These are phyloP conservation scores for Rubroboletus pulcherrimus DNA, from an alignment of 768 basidiomycete genomes.

Conservation along the genomic window DNA sequence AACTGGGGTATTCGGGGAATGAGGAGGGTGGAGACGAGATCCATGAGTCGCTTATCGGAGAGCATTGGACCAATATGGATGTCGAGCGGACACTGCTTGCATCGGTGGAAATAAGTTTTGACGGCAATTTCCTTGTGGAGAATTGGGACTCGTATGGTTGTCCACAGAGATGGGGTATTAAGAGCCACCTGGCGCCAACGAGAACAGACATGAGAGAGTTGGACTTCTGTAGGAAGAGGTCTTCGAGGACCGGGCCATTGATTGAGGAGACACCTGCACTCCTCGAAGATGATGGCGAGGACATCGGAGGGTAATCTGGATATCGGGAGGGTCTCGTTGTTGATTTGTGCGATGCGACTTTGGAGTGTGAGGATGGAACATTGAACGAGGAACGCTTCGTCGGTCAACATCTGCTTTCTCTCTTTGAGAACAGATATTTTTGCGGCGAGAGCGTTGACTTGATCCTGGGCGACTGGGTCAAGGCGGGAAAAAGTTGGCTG, in stretches of 20 bases:
- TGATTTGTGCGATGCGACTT: slow-evolving; percentile 32
- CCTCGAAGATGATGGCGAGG: slow-evolving; percentile 34
- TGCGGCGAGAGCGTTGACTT: slow-evolving; percentile 22
- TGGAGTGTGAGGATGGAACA: slow-evolving; percentile 28
- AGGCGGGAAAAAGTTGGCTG: slow-evolving; percentile 11
- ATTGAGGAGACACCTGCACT: slow-evolving; percentile 27
- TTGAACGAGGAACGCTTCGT: slow-evolving; percentile 26
- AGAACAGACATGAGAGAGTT: slow-evolving; percentile 34
- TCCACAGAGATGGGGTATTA: slow-evolving; percentile 34
- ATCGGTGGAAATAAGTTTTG: slow-evolving; percentile 29
- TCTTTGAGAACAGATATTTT: slow-evolving; percentile 22
- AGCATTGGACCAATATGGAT: slow-evolving; percentile 31
- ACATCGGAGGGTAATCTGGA: slow-evolving; percentile 31
- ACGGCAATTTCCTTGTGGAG: slow-evolving; percentile 28
- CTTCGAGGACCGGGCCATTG: slow-evolving; percentile 26
- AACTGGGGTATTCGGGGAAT: slow-evolving; percentile 30
- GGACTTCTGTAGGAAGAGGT: slow-evolving; percentile 32
- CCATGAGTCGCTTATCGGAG: slow-evolving; percentile 22
- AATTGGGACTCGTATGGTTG: slow-evolving; percentile 31
- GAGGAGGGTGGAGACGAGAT: slow-evolving; percentile 25
- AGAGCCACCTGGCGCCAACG: slow-evolving; percentile 37
- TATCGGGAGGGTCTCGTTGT: slow-evolving; percentile 29
- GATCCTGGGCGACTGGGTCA: slow-evolving; percentile 23
- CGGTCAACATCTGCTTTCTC: slow-evolving; percentile 18
- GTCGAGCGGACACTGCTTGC: slow-evolving; percentile 30